Base-by-base conservation (phyloP, 805 yeast genomes). In the Myxozyma neglecta region DNA sequence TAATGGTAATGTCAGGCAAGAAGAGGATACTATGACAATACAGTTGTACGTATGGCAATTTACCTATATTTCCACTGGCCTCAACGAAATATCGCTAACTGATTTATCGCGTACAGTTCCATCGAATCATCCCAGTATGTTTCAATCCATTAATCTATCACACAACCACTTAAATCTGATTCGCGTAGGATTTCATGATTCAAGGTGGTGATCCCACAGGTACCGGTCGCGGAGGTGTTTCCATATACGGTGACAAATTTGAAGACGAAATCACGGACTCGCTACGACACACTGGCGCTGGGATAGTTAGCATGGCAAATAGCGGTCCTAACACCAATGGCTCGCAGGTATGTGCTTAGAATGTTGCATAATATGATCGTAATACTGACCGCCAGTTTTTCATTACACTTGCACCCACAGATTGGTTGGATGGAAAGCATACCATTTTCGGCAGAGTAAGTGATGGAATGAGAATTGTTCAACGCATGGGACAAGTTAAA, bases 281-380 rank as follows among this genome's bases (percentile, higher is more conserved):
- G 6, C 83, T 84, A 80, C 87, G 76, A 71, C 96, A 90, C 78
- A 83, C 81, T 76, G 87, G 82, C 75, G 88, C 93, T 64, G 96
- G 96, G 73, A 81, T 89, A 69, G 78, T 90, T 71, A 86, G 94
- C 50, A 90, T 90, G 97, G 97, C 97, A 66, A 90, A 90, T 70
- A 88, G 93, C 63, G 97, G 97, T 68, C 94, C 94, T 75, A 87
- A 88, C 83, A 88, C 96, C 75, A 90, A 90, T 74, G 96, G 96
- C 29, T 88, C 96, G 14, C 70, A 68, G 64, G 69, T 66, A 45
- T 16, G 52, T 14, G 42, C 42, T 13, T n/a, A 57, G 29, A 16
- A 5, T 16, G 24, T 16, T 32, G 42, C 29, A 20, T 6, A n/a
- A 14, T 18, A 32, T 18, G 34, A 18, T 36, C 8, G 24, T 24